These are phyloP conservation scores for Mycena pura DNA, from an alignment of 768 basidiomycete genomes.

Conservation along the genomic window DNA sequence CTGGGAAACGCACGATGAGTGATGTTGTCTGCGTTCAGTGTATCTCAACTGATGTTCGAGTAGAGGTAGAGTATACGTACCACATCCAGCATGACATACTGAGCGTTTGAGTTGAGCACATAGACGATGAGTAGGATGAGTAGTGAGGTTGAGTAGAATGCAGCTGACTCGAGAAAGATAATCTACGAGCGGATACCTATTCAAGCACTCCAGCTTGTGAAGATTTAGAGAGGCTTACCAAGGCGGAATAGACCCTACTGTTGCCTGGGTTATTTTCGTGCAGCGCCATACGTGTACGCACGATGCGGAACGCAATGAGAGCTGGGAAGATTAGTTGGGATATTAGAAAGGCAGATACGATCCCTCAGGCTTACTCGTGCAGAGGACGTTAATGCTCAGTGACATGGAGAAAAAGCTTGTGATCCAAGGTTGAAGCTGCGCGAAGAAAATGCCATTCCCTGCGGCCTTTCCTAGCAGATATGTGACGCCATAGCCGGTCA, in stretches of 20 bases:
- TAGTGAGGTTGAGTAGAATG: constrained; percentile 12
- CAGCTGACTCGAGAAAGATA: constrained; percentile 16
- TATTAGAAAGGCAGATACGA: not conserved
- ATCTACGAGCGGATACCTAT: no score
- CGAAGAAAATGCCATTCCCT: constrained; percentile 3
- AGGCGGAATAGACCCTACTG: not conserved
- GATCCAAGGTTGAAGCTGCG: not conserved
- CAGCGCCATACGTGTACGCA: not conserved
- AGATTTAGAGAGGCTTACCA: not conserved
- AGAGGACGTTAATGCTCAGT: constrained; percentile 9
- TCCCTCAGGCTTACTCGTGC: constrained; percentile 4
- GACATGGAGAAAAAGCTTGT: constrained; percentile 2
- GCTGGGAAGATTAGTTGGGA: not conserved
- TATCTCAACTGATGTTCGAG: no score
- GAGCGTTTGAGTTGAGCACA: constrained; percentile 2
- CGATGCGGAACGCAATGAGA: constrained; percentile 16
- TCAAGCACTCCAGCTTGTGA: not conserved
- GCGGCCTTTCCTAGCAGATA: not conserved
- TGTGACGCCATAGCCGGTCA: constrained; percentile 6
- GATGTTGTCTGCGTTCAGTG: no score
- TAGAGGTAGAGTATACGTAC: no score
- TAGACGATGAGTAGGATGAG: constrained; percentile 8
- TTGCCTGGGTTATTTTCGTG: not conserved
- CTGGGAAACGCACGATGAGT: no score
- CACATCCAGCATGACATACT: constrained; percentile 15